Base-by-base conservation (phyloP, 768 basidiomycete genomes). In the Serpula lacrymans region DNA sequence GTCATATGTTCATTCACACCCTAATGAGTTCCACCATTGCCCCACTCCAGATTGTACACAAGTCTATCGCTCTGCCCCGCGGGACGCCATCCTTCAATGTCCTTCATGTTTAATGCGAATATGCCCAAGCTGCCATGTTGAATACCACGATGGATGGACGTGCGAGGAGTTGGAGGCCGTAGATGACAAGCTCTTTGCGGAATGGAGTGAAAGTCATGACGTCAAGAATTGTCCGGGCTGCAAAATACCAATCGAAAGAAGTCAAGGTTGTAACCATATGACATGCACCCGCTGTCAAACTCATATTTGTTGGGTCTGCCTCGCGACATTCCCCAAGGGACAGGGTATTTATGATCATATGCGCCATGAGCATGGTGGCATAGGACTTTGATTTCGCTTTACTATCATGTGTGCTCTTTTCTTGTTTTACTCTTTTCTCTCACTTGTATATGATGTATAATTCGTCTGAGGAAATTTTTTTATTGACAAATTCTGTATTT, bases 201-300 rank as follows among this genome's bases (percentile, higher is more conserved):
- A 74, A 43, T 91, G 88, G 88, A 69, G 73, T 42, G 62, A 57
- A 47, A 57, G 57, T 26, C 74, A 84, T 48, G 78, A 82, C 48
- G 84, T 88, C 40, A 85, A 88, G 65, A 64, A 70, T 23, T 91
- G 88, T 56, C 88, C 88, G 2, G 72, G 73, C 0, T 91, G 88
- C 64, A 74, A 74, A 39, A 71, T 74, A 6, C 69, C 74, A 5
- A 88, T 91, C 48, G 84, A 90, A 60, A 78, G 82, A 28, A 66
- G 64, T 21, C 82, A 79, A 46, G 88, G 88, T 0, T 91, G 88
- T 60, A 84, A 91, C 62, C 88, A 91, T 57, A 79, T 91, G 72
- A 80, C 76, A n/a, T 91, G 88, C 59, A 69, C 69, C 0, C 71
- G 73, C 23, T 91, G 88, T 57, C 72, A 77, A 49, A 80, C 83